Evolutionary conservation across 352 stramenopile genomes (phyloP), one percentile per base, ranked within the genome.

Genomic region (Phytophthora litchii): DNA sequence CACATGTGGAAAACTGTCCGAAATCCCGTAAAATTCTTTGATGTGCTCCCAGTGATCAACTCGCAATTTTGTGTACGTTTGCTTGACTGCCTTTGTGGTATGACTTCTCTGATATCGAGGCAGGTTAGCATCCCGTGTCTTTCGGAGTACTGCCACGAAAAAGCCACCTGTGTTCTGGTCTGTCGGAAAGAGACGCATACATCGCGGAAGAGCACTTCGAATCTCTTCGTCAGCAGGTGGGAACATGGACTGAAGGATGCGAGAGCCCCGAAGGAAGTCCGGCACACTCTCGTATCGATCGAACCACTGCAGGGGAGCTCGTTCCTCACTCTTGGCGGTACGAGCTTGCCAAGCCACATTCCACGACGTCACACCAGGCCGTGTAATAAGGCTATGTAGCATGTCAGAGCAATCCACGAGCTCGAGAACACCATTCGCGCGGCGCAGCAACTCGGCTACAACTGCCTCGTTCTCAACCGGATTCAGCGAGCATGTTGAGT

Each of bases 131-230:
- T 46, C 45, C 3, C 21, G 38, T 10, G 64, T 49, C 56, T 98
- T 98, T 27, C 85, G 66, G 21, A 99, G 74, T 7, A 99, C 76
- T 17, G 92, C 90, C 13, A 99, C 83, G 68, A 99, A 99, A 71
- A 99, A 99, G 14, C 97, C 97, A 25, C 96, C 97, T 1, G 95
- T 98, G 69, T 99, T 94, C 48, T 98, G 88, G 72, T 99, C 95
- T 17, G 98, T 98, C 4, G 97, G 97, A 43, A 99, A 89, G 32
- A 99, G 81, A 5, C 97, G 84, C 64, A 97, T 78, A 36, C 67
- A 76, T 13, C 63, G 63, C 21, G 10, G n/a, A 21, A 72, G 60
- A 38, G 54, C 23, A 4, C 60, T 38, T 9, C 62, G 57, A 31
- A 54, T 34, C 59, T 92, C 98, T 25, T 95, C 57, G 21, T 80